phyloP scores from a whole-genome alignment of 2,329 filamentous ascomycete genomes.

The Falciphora oryzae region DNA sequence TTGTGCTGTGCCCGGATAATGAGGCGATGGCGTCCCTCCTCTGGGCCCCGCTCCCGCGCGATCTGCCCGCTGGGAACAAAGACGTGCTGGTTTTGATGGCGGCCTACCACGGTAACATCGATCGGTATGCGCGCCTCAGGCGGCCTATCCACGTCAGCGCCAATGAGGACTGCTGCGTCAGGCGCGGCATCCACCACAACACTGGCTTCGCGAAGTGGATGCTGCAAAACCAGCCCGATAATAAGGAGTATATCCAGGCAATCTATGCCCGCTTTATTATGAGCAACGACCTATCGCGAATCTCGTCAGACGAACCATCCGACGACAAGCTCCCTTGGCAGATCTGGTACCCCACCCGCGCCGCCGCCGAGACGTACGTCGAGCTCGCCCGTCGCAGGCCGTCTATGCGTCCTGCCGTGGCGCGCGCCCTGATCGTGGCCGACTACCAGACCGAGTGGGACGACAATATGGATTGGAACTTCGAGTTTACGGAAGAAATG shows the following conservation, averaged over 20 bases:
- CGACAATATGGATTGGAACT: slow-evolving; percentile 7
- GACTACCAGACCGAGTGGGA: slow-evolving; percentile 9
- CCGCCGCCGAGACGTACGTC: slow-evolving; percentile 29
- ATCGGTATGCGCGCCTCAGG: slow-evolving; percentile 31
- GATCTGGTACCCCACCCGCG: slow-evolving; percentile 31
- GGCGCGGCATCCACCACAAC: slow-evolving; percentile 30
- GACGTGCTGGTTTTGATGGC: slow-evolving; percentile 31
- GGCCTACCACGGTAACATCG: slow-evolving; percentile 31
- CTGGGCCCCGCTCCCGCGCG: slow-evolving; percentile 26
- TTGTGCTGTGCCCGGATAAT: neutral
- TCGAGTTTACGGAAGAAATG: neutral
- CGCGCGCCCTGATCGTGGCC: slow-evolving; percentile 13
- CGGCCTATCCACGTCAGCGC: slow-evolving; percentile 16
- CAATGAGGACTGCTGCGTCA: neutral
- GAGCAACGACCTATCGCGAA: slow-evolving; percentile 8
- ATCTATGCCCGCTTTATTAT: slow-evolving; percentile 12
- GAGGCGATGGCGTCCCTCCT: slow-evolving; percentile 17
- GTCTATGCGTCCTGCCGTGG: slow-evolving; percentile 28
- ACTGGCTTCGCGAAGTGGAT: slow-evolving; percentile 30
- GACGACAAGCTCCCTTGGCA: slow-evolving; percentile 25
- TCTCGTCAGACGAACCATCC: slow-evolving; percentile 1
- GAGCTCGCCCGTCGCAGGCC: slow-evolving; percentile 25
- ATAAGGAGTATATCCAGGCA: neutral
- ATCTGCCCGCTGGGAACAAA: slow-evolving; percentile 31
- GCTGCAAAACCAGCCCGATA: neutral